Evolutionary conservation across 2,329 filamentous ascomycete genomes (phyloP), one percentile per base, ranked within the genome.

Genomic region (Cercospora beticola): DNA sequence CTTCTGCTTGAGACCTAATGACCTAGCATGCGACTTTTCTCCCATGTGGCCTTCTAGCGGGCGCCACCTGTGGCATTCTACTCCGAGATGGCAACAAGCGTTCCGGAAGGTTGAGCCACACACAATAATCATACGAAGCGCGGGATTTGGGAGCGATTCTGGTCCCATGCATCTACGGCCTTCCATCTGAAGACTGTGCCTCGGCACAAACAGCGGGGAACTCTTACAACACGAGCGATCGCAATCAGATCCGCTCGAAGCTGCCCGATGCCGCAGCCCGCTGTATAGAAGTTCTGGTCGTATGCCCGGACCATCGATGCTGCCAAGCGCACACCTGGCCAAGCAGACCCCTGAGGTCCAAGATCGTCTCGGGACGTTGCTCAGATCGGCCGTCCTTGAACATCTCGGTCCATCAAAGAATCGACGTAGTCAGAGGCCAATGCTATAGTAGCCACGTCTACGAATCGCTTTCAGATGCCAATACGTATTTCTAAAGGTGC

Each of bases 1-100:
- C 61, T 49, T 63, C 61, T 54, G 61, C 46, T 54, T 63, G 61
- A 63, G 14, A n/a, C 23, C 21, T 52, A 4, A 14, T 23, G 23
- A 8, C 14, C 3, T 16, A 26, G 12, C 2, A 26, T 9, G 49
- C 23, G 21, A 28, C 21, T 28, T n/a, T 56, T 28, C 5, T 26
- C 12, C 21, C 23, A 16, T 3, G 10, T 4, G 12, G 49, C 14
- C 49, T n/a, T 16, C 14, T 28, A 5, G 3, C n/a, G 3, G 49
- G 49, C 21, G 49, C 23, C 26, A n/a, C 8, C 23, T 28, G 23
- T n/a, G 49, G 49, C 6, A 56, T 16, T 14, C 16, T 16, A 10
- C 10, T 4, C 3, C 7, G 49, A 28, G 23, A 54, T 54, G 12
- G 10, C 21, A 16, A 16, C 49, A 28, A 54, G 10, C 21, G 36